These are phyloP conservation scores for Lablab purpureus DNA, from an alignment of 306 rosid genomes.

Conservation along the genomic window DNA sequence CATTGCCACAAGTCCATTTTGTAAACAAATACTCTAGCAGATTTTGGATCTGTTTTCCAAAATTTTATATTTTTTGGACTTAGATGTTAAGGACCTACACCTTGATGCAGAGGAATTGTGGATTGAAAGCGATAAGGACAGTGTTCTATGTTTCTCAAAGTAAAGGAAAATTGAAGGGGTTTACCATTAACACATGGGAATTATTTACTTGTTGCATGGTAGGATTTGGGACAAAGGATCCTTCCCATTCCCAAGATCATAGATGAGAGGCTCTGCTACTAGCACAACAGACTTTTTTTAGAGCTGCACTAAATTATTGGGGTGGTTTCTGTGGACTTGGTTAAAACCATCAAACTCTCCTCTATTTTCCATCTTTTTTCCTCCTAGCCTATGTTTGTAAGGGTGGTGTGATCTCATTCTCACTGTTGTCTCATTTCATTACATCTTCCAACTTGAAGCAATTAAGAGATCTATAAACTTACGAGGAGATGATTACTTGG, in stretches of 20 bases:
- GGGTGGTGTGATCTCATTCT: neutral
- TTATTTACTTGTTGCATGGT: slow-evolving; percentile 4
- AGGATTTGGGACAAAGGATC: slow-evolving; percentile 16
- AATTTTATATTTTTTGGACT: neutral
- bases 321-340: too few relatives aligned
- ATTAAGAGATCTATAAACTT: neutral
- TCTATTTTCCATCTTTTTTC: too few relatives aligned
- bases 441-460: slow-evolving; percentile 8
- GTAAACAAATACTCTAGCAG: neutral
- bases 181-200: slow-evolving; percentile 1
- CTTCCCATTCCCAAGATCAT: slow-evolving; percentile 1
- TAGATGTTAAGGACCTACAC: neutral
- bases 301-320: too few relatives aligned
- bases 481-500: slow-evolving; percentile 11
- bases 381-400: too few relatives aligned
- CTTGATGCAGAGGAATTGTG: slow-evolving; percentile 13
- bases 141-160: neutral
- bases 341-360: too few relatives aligned
- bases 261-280: neutral
- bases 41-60: neutral
- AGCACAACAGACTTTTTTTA: neutral
- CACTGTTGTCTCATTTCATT: slow-evolving; percentile 6
- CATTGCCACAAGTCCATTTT: neutral
- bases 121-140: neutral
- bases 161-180: neutral